A percentile compares a stretch with the other conserved stretches of the same genome.
These are phyloP conservation scores for Thelonectria blattea DNA, from an alignment of 2,329 filamentous ascomycete genomes.

Conservation along the genomic window DNA sequence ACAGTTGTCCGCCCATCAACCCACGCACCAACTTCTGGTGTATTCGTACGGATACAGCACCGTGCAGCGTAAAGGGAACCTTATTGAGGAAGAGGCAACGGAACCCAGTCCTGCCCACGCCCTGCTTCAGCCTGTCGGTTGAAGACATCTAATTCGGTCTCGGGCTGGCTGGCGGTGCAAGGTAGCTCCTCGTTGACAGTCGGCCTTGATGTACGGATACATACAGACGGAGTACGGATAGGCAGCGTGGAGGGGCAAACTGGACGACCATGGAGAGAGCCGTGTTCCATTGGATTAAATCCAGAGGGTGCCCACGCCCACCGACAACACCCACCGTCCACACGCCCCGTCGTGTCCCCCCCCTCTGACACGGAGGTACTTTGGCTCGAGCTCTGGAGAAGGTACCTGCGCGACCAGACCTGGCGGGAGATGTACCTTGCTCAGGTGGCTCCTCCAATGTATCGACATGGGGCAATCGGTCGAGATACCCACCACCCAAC, in stretches of 20 bases:
- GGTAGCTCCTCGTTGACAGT: conserved; percentile 4
- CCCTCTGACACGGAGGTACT: conserved; percentile 29
- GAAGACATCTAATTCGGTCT: conserved; percentile 3
- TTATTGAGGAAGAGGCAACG: background rate
- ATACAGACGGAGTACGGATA: background rate
- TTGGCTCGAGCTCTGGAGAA: conserved; percentile 21
- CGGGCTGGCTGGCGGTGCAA: conserved; percentile 1
- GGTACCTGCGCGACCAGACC: background rate
- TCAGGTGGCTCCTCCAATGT: background rate
- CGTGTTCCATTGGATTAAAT: background rate
- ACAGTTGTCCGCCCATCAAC: conserved; percentile 8
- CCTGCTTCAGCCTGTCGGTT: background rate
- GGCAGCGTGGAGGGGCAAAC: conserved; percentile 4
- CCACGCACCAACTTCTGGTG: conserved; percentile 5
- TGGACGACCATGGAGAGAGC: conserved; percentile 15
- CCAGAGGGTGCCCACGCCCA: conserved; percentile 19
- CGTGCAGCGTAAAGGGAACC: background rate
- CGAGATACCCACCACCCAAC: conserved; percentile 9
- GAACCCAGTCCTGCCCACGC: background rate
- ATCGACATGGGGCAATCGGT: conserved; percentile 11
- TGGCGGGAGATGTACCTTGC: background rate
- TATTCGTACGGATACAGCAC: too few relatives aligned
- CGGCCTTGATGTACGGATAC: conserved; percentile 1
- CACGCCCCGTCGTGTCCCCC: conserved; percentile 23
- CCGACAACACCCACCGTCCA: conserved; percentile 26